These are phyloP conservation scores for Ogataea hybrid DNA, from an alignment of 1,139 yeast species.

Conservation along the genomic window DNA sequence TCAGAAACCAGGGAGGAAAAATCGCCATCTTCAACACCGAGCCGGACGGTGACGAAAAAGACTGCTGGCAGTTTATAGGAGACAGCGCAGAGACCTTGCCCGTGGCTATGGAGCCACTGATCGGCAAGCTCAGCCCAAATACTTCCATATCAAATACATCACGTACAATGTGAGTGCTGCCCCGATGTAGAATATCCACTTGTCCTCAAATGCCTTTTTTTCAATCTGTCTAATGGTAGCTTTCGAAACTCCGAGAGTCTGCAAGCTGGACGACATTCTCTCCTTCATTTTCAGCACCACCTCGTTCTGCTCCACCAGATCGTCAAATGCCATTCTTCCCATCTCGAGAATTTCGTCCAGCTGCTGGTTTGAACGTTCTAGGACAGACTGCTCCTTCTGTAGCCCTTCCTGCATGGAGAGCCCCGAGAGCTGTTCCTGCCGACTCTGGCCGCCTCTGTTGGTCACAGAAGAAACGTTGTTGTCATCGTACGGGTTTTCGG, in stretches of 20 bases:
- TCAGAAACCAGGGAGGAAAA: conserved; percentile 68
- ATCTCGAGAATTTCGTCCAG: conserved; percentile 86
- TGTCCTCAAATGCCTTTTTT: conserved; percentile 84
- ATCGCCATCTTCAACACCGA: conserved; percentile 83
- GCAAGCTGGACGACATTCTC: conserved; percentile 64
- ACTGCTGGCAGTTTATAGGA: conserved; percentile 73
- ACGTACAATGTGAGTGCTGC: conserved; percentile 59
- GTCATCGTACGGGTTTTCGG: conserved; percentile 63
- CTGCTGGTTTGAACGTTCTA: conserved; percentile 74
- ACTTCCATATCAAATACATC: conserved; percentile 68
- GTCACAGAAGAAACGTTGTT: conserved; percentile 14
- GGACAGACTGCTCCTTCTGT: conserved; percentile 60
- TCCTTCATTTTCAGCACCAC: conserved; percentile 62
- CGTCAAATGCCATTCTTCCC: conserved; percentile 85
- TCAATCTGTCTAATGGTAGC: conserved; percentile 82
- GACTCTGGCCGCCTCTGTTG: conserved; percentile 16
- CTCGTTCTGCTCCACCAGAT: conserved; percentile 81
- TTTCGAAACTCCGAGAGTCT: conserved; percentile 82
- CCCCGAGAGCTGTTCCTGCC: conserved; percentile 26
- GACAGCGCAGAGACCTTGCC: conserved; percentile 78
- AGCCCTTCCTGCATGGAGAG: conserved; percentile 63
- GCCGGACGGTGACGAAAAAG: conserved; percentile 44
- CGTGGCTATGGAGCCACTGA: conserved; percentile 55
- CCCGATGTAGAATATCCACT: conserved; percentile 82
- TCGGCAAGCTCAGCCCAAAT: conserved; percentile 48